Percentiles rank a stretch among this genome's conserved stretches.
Evolutionary conservation across 805 yeast species (phyloP).

Genomic region (Candida jianshihensis): DNA sequence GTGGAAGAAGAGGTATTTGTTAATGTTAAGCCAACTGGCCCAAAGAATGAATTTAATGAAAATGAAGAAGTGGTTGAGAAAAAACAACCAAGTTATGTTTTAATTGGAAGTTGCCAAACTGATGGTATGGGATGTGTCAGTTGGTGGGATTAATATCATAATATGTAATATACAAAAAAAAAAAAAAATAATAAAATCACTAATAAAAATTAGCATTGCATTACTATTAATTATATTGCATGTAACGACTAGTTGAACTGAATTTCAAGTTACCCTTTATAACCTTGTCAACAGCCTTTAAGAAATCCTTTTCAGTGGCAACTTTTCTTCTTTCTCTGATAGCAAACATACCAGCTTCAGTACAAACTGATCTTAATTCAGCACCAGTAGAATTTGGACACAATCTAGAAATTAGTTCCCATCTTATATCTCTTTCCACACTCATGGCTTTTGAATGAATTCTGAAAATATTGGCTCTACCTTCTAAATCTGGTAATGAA

Average conservation of each 20-base stretch:
- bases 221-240: constrained; percentile 78
- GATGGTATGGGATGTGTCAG: constrained; percentile 95
- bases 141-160: constrained; percentile 76
- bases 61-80: constrained; percentile 28
- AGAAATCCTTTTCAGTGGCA: constrained; percentile 95
- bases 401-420: constrained; percentile 96
- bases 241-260: constrained; percentile 93
- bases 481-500: constrained; percentile 93
- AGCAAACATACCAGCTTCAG: constrained; percentile 99
- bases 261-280: constrained; percentile 98
- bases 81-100: constrained; percentile 69
- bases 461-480: constrained; percentile 95
- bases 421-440: constrained; percentile 92
- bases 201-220: neutral
- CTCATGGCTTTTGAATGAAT: constrained; percentile 98
- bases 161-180: constrained; percentile 1
- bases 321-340: constrained; percentile 97
- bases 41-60: constrained; percentile 31
- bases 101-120: constrained; percentile 85
- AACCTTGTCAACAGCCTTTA: constrained; percentile 96
- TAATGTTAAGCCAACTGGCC: constrained; percentile 74
- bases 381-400: constrained; percentile 99
- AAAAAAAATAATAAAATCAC: neutral
- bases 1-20: constrained; percentile 85
- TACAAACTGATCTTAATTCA: constrained; percentile 94